Conservation (phyloP, 371 early-diverging fungal species). For the Haplosporangium sp. region DNA sequence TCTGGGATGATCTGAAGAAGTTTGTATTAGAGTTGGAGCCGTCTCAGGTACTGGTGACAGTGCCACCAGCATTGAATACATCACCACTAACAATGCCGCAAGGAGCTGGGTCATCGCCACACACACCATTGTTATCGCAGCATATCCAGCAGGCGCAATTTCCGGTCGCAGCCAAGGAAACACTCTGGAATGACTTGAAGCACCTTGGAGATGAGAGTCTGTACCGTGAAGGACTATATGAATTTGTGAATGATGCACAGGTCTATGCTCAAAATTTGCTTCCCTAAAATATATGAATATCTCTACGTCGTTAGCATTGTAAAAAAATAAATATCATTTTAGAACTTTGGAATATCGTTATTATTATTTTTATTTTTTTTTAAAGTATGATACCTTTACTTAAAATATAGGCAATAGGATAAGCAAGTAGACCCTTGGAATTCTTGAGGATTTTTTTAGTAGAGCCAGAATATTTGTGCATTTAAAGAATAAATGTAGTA, state of each 20-base stretch:
- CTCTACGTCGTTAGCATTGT: background rate
- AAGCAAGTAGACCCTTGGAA: too few species aligned
- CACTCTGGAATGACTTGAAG: constrained; percentile 35
- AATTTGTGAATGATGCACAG: constrained; percentile 49
- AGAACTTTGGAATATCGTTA: too few species aligned
- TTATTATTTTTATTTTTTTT: too few species aligned
- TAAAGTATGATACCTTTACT: too few species aligned
- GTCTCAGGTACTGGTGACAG: constrained; percentile 14
- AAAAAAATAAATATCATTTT: background rate
- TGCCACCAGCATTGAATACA: background rate
- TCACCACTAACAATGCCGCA: constrained; percentile 8
- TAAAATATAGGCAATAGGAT: too few species aligned
- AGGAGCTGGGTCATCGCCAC: background rate
- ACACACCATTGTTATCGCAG: background rate
- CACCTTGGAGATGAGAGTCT: constrained; percentile 27
- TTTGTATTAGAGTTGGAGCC: constrained; percentile 35
- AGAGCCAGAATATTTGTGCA: too few species aligned
- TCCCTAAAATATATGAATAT: background rate
- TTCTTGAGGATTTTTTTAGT: too few species aligned
- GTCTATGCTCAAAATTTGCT: constrained; percentile 41
- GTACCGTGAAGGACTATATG: constrained; percentile 44
- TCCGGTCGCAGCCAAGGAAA: constrained; percentile 33
- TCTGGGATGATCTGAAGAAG: constrained; percentile 42
- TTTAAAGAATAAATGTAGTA: too few species aligned
- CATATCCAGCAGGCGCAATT: constrained; percentile 7